Conservation (phyloP, 148 eudicot genomes). For the Nepenthes mirabilis region DNA sequence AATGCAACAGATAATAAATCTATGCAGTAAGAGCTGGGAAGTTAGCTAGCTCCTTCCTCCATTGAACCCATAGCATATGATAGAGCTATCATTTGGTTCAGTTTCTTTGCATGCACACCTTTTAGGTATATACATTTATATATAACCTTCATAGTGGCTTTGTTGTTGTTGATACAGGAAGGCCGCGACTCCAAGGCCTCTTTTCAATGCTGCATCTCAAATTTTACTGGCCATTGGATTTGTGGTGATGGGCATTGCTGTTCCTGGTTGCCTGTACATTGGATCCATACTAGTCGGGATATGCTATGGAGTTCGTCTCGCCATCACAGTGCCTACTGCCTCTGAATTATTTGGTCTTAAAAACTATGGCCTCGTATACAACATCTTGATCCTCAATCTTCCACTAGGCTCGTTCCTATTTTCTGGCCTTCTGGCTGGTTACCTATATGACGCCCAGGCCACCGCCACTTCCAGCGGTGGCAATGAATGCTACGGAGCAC, state of each 20-base stretch:
- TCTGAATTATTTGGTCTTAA: constrained; percentile 80
- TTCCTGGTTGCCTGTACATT: constrained; percentile 64
- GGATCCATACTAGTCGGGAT: constrained; percentile 69
- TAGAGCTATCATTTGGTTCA: too few relatives aligned
- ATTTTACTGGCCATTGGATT: not conserved
- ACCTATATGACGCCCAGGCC: constrained; percentile 11
- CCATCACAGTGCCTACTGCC: constrained; percentile 75
- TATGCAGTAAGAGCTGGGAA: too few relatives aligned
- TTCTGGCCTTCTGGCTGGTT: constrained; percentile 13
- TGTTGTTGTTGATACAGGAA: constrained; percentile 23
- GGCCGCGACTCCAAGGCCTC: constrained; percentile 70
- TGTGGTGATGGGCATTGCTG: not conserved
- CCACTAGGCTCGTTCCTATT: constrained; percentile 14
- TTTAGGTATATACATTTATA: too few relatives aligned
- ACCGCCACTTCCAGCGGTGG: constrained; percentile 4
- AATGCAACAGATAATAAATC: too few relatives aligned
- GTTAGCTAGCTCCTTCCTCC: too few relatives aligned
- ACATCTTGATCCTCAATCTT: constrained; percentile 16
- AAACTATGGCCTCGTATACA: constrained; percentile 78
- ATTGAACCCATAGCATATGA: too few relatives aligned
- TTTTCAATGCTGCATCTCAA: constrained; percentile 91
- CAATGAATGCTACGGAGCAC: constrained; percentile 8
- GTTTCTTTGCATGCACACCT: too few relatives aligned
- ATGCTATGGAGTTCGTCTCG: constrained; percentile 75
- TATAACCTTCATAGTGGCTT: too few relatives aligned